Base-by-base conservation (phyloP, 1,284 basidiomycete genomes). In the Ganoderma resinaceum region DNA sequence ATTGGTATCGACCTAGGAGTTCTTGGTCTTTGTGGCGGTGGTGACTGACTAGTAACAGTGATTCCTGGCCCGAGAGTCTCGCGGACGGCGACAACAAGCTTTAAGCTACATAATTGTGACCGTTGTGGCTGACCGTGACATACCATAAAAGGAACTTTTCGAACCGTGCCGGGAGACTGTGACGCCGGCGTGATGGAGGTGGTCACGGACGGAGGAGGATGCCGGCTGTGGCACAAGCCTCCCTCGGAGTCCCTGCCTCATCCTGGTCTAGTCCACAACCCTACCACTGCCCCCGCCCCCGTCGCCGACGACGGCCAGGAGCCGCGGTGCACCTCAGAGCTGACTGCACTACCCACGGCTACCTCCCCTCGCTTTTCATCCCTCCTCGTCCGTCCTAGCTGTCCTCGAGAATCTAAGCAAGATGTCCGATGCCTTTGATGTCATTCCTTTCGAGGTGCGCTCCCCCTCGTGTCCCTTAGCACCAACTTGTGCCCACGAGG, bases 371-470 rank as follows among this genome's bases (percentile, higher is more conserved):
- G 26, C 12, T 38, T 23, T 29, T 37, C 29, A 53, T 4, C 33
- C 57, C n/a, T 1, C 31, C 33, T n/a, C n/a, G 55, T 14, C 20
- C 31, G 16, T 58, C 7, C 37, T 38, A 31, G 6, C 8, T 31
- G 57, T 40, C 49, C 37, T 59, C 64, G 40, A 42, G 60, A 61
- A 43, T 57, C 68, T 63, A 62, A 71, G 70, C 65, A 72, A 73
- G 68, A 74, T 77, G 76, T 86, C 86, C 57, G 88, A 91, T 78
- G 89, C 93, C 66, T 95, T 94, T 78, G 94, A 95, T 84, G 88
- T 94, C 73, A 93, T 95, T 75, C 93, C 93, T 38, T 92, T 84
- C 81, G 88, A 90, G 80, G 93, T 93, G 65, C 73, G 87, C 81
- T 11, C n/a, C 59, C 26, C 42, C 40, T 64, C 62, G 23, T 58